These are phyloP conservation scores for Emericellopsis terricola DNA, from an alignment of 495 filamentous ascomycete species.

Conservation along the genomic window DNA sequence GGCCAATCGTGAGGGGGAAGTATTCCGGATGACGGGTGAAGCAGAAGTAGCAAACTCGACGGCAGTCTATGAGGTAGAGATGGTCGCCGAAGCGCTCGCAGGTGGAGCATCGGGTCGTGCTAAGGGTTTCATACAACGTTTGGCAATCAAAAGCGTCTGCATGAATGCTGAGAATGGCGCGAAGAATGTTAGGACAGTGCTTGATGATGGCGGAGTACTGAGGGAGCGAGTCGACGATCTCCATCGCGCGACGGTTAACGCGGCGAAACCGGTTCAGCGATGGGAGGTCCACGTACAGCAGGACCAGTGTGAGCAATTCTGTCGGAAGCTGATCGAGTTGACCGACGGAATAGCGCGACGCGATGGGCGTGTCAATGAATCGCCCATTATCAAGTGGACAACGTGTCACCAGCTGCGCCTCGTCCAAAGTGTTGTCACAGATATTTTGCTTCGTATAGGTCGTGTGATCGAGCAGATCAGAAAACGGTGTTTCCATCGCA, in stretches of 20 bases:
- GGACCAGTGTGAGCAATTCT: constrained; percentile 6
- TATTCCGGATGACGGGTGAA: constrained; percentile 10
- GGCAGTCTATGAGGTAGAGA: constrained; percentile 18
- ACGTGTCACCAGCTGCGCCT: constrained; percentile 8
- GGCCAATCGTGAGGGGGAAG: constrained; percentile 6
- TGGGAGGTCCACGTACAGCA: constrained; percentile 7
- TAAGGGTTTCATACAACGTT: constrained; percentile 13
- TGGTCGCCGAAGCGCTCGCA: constrained; percentile 18
- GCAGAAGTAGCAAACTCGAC: constrained; percentile 20
- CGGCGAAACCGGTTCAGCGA: constrained; percentile 8
- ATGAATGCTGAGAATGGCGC: constrained; percentile 13
- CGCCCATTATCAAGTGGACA: constrained; percentile 14
- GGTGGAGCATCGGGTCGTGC: constrained; percentile 12
- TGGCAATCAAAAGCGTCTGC: constrained; percentile 10
- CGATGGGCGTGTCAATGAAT: constrained; percentile 5
- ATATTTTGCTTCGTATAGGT: too few relatives aligned
- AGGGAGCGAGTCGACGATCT: constrained; percentile 8
- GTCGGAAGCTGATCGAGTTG: constrained; percentile 8
- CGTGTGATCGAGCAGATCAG: too few relatives aligned
- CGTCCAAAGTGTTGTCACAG: constrained; percentile 10
- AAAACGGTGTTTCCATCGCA: too few relatives aligned
- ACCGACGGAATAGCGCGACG: constrained; percentile 2
- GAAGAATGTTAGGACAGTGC: constrained; percentile 10
- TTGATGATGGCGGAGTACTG: constrained; percentile 5
- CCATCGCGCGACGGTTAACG: constrained; percentile 9